Evolutionary conservation across 345 rosid genomes (phyloP), one percentile per base, ranked within the genome.

Genomic region (Citrus glauca): DNA sequence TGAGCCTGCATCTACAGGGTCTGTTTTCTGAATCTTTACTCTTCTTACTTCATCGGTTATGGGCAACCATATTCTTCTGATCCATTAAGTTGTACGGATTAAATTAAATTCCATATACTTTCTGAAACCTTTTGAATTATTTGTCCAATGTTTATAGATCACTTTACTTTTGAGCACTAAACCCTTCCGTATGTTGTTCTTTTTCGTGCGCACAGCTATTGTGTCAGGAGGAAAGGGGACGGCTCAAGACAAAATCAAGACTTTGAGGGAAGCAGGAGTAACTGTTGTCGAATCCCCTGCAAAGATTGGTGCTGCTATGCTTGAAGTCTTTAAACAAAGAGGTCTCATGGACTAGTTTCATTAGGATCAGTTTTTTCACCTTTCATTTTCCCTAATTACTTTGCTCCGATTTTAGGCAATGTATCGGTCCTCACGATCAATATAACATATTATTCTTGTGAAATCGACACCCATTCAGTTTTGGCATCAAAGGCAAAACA

Each of bases 141-240:
- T 50, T 14, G 56, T 53, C 1, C 1, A 53, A 17, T 5, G 57
- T 17, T 17, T 5, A 53, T 53, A 53, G 57, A 33, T 27, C 42
- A 3, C 2, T 66, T 13, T 28, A 7, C 28, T 68, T 42, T 42
- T 22, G 6, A 13, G 55, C 6, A 55, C 48, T 28, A 28, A 32
- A 50, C 55, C 55, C 9, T 2, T 4, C 9, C 48, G 3, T 4
- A 33, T 27, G 13, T 6, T 22, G 1, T 13, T 16, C 37, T 35
- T 22, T 56, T 5, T 22, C 24, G 14, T 14, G 22, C 19, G 22
- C 78, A 86, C 89, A 95, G 99, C 99, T 66, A 96, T 95, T 69
- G 94, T 94, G 19, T 93, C 98, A 0, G 98, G 98, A 0, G 99
- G 98, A 42, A 95, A 95, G 81, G 99, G 99, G 48, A 96, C 98